Evolutionary conservation across 202 grass and related monocot species (phyloP).

Genomic region (Schoenoplectus tabernaemontani): DNA sequence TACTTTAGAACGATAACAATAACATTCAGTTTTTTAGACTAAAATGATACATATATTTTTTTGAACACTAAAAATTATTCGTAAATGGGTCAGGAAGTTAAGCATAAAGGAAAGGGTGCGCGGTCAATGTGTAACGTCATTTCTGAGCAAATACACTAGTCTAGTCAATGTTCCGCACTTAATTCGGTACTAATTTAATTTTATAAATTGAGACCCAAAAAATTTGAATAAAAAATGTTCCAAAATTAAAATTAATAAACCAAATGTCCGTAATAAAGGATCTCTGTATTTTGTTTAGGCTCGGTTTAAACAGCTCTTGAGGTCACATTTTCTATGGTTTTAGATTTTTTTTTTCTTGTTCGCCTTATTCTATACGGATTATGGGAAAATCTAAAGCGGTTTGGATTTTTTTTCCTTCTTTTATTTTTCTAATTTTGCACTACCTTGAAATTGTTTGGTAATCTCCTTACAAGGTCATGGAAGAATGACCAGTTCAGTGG

Average conservation of each 20-base stretch:
- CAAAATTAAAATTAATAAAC: neutral
- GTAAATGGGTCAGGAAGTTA: neutral
- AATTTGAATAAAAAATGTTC: neutral
- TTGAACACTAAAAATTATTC: neutral
- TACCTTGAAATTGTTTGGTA: neutral
- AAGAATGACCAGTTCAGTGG: neutral
- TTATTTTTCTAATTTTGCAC: neutral
- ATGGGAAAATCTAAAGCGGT: neutral
- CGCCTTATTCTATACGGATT: neutral
- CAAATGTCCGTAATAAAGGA: neutral
- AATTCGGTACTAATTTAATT: neutral
- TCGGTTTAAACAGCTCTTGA: neutral
- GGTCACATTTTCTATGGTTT: neutral
- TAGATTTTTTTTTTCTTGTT: neutral
- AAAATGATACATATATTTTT: too few species aligned
- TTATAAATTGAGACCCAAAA: too few species aligned
- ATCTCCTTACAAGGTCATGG: neutral
- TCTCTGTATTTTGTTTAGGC: neutral
- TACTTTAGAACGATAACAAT: too few species aligned
- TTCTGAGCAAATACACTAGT: too few species aligned
- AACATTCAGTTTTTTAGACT: too few species aligned
- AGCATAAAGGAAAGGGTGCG: neutral
- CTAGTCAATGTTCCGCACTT: too few species aligned
- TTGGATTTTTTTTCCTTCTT: neutral
- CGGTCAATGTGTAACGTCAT: too few species aligned